phyloP scores from a whole-genome alignment of 306 rosid genomes.

The Abrus pulchellus region DNA sequence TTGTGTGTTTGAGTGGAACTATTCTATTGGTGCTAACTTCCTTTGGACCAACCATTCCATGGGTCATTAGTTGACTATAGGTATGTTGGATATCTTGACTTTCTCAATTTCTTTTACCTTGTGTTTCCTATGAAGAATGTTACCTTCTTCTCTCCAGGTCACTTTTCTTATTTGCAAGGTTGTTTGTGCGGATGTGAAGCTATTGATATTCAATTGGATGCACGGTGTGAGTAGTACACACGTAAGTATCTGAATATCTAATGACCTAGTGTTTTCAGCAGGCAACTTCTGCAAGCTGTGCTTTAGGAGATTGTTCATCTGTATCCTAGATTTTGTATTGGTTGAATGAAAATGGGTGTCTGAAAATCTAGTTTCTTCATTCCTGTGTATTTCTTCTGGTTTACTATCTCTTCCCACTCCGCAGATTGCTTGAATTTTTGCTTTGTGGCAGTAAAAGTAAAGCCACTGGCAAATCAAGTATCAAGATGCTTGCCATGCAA shows the following conservation, averaged over 20 bases:
- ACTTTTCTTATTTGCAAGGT: constrained; percentile 58
- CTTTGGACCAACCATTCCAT: constrained; percentile 51
- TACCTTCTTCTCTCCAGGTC: constrained; percentile 51
- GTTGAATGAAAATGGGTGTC: constrained; percentile 59
- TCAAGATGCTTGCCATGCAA: constrained; percentile 37
- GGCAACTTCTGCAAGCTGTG: constrained; percentile 56
- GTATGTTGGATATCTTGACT: constrained; percentile 51
- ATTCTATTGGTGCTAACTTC: constrained; percentile 56
- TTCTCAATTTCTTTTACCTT: not conserved
- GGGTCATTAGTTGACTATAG: constrained; percentile 55
- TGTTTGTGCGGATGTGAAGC: constrained; percentile 60
- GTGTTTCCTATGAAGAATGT: constrained; percentile 23
- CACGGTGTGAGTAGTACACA: constrained; percentile 54
- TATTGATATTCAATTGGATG: constrained; percentile 60
- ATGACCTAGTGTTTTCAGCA: constrained; percentile 59
- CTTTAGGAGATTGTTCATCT: constrained; percentile 62
- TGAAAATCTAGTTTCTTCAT: constrained; percentile 38
- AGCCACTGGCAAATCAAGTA: constrained; percentile 37
- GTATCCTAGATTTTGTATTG: constrained; percentile 61
- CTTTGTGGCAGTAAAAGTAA: constrained; percentile 33
- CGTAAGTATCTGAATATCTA: constrained; percentile 57
- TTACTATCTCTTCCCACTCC: constrained; percentile 34
- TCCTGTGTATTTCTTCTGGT: constrained; percentile 39
- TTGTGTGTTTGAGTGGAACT: constrained; percentile 50
- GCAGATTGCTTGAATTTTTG: constrained; percentile 43